Percentiles rank a stretch among this genome's conserved stretches.
Evolutionary conservation across 306 rosid species (phyloP).

Genomic region (Erythrophleum fordii): DNA sequence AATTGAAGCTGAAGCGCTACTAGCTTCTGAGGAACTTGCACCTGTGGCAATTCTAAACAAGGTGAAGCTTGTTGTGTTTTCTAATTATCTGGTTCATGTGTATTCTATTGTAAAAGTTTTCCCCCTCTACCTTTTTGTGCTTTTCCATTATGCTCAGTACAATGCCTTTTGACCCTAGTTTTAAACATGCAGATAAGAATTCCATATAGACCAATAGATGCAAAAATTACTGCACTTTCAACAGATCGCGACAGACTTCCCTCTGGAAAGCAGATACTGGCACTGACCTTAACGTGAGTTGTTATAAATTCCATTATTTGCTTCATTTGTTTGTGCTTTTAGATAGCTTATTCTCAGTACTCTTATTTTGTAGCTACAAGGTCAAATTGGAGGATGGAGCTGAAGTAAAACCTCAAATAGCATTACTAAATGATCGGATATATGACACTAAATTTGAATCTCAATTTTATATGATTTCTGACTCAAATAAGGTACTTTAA

Average conservation of each 20-base stretch:
- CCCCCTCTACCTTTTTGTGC: slow-evolving; percentile 18
- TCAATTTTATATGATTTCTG: slow-evolving; percentile 91
- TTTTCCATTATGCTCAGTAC: slow-evolving; percentile 32
- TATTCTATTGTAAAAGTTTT: slow-evolving; percentile 24
- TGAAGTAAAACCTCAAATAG: slow-evolving; percentile 82
- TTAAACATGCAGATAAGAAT: slow-evolving; percentile 67
- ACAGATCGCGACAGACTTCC: slow-evolving; percentile 88
- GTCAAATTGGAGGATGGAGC: slow-evolving; percentile 91
- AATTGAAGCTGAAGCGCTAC: slow-evolving; percentile 82
- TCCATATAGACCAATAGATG: slow-evolving; percentile 85
- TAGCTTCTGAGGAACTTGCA: slow-evolving; percentile 81
- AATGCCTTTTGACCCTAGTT: slow-evolving; percentile 19
- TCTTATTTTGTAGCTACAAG: slow-evolving; percentile 76
- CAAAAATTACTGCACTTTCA: slow-evolving; percentile 78
- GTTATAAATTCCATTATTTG: slow-evolving; percentile 31
- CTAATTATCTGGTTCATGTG: neutral
- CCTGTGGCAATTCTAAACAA: slow-evolving; percentile 86
- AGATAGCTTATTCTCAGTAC: slow-evolving; percentile 26
- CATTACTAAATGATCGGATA: slow-evolving; percentile 79
- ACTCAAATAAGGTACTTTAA: slow-evolving; percentile 74
- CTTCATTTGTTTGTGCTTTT: slow-evolving; percentile 37
- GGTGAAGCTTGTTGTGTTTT: slow-evolving; percentile 52
- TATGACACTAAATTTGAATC: slow-evolving; percentile 95
- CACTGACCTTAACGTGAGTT: slow-evolving; percentile 86
- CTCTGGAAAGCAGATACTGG: slow-evolving; percentile 86